Conservation (phyloP, 805 yeast species). For the Pichia membranifaciens region DNA sequence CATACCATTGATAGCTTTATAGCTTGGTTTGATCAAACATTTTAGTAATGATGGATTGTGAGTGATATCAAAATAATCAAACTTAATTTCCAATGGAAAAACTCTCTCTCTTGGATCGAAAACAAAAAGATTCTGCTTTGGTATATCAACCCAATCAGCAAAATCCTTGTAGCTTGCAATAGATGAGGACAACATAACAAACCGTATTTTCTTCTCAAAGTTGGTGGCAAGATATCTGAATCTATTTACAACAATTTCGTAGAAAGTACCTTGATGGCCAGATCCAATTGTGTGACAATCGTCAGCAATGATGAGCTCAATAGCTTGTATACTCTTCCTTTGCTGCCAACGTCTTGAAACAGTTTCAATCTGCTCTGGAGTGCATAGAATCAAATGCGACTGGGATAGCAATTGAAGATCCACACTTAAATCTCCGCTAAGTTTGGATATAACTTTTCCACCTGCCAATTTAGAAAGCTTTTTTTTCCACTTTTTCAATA, state of each 20-base stretch:
- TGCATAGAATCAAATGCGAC: slow-evolving; percentile 65
- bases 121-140: slow-evolving; percentile 56
- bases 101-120: slow-evolving; percentile 60
- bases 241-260: slow-evolving; percentile 68
- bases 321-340: slow-evolving; percentile 58
- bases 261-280: slow-evolving; percentile 50
- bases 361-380: slow-evolving; percentile 73
- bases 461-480: slow-evolving; percentile 44
- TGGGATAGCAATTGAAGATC: slow-evolving; percentile 53
- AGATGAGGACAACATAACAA: slow-evolving; percentile 67
- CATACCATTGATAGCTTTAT: slow-evolving; percentile 34
- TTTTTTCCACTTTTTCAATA: slow-evolving; percentile 47
- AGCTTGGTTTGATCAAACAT: slow-evolving; percentile 47
- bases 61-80: slow-evolving; percentile 42
- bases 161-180: slow-evolving; percentile 71
- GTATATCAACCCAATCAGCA: slow-evolving; percentile 81
- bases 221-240: slow-evolving; percentile 66
- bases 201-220: slow-evolving; percentile 48
- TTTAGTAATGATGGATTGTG: slow-evolving; percentile 48
- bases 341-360: slow-evolving; percentile 80
- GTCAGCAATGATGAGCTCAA: slow-evolving; percentile 68
- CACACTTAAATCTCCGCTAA: slow-evolving; percentile 49
- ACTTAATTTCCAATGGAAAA: slow-evolving; percentile 50
- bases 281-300: slow-evolving; percentile 63
- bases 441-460: slow-evolving; percentile 50